Evolutionary conservation across 371 early-diverging fungal genomes (phyloP).

Genomic region (Mucor velutinosus): DNA sequence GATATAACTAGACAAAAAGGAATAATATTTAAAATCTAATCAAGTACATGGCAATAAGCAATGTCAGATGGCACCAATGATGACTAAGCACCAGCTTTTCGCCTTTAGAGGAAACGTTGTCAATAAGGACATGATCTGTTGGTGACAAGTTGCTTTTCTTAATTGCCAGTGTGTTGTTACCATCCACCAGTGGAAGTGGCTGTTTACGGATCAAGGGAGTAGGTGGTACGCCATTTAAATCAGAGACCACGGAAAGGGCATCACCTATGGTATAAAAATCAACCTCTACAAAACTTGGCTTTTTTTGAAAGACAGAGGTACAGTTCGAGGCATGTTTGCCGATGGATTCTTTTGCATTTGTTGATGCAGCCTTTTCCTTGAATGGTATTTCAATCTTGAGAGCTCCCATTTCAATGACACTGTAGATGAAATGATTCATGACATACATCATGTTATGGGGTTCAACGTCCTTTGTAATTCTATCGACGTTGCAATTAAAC

Average conservation of each 20-base stretch:
- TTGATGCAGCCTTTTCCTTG: conserved; percentile 32
- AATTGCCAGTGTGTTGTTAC: background rate
- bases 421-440: conserved; percentile 61
- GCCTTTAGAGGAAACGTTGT: background rate
- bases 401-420: conserved; percentile 27
- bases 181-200: too few relatives aligned
- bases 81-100: background rate
- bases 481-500: conserved; percentile 57
- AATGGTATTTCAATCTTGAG: conserved; percentile 37
- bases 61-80: background rate
- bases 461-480: conserved; percentile 32
- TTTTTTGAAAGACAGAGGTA: conserved; percentile 33
- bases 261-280: conserved; percentile 73
- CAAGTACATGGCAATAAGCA: background rate
- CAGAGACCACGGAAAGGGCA: conserved; percentile 44
- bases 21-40: background rate
- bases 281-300: conserved; percentile 72
- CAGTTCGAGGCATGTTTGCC: conserved; percentile 42
- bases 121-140: conserved; percentile 10
- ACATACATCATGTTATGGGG: conserved; percentile 50
- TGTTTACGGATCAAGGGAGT: background rate
- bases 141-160: background rate
- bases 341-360: conserved; percentile 40
- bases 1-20: too few relatives aligned
- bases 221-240: conserved; percentile 55